Evolutionary conservation across 768 basidiomycete species (phyloP), one percentile per base, ranked within the genome.

Genomic region (Fibroporia radiculosa): DNA sequence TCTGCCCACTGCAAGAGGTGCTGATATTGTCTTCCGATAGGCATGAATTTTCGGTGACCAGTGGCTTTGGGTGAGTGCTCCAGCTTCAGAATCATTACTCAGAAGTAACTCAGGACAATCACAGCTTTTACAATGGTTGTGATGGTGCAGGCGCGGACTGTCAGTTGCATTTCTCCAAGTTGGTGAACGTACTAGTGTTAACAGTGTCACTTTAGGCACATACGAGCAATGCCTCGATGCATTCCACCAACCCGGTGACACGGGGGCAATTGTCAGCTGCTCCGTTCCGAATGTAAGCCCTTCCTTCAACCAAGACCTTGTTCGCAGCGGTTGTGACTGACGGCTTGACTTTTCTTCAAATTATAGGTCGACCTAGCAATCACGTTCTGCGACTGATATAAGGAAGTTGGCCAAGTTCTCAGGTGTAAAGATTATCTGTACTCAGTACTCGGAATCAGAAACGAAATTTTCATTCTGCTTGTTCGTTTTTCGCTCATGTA

Each of bases 101-200:
- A 11, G 14, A 37, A 23, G 3, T 10, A n/a, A n/a, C n/a, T n/a
- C 29, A 31, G 18, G n/a, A n/a, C n/a, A n/a, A n/a, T n/a, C n/a
- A n/a, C n/a, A 73, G 71, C 25, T 75, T 63, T 53, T 64, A 61
- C 16, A 48, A 57, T 40, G 70, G 66, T 16, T 75, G 74, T 25
- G 59, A 69, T 42, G 71, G 70, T 19, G 18, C 47, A 5, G 68
- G 73, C 1, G 56, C 65, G n/a, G 60, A 56, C 22, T 75, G 73
- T 72, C 43, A 33, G 70, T n/a, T 19, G n/a, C n/a, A n/a, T n/a
- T n/a, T n/a, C n/a, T n/a, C n/a, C n/a, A n/a, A n/a, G n/a, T n/a
- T n/a, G n/a, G n/a, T n/a, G n/a, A n/a, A n/a, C n/a, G n/a, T n/a
- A n/a, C n/a, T n/a, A n/a, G n/a, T n/a, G n/a, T n/a, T n/a, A n/a